Conservation (phyloP, 345 rosid genomes). For the Aquilaria sinensis region DNA sequence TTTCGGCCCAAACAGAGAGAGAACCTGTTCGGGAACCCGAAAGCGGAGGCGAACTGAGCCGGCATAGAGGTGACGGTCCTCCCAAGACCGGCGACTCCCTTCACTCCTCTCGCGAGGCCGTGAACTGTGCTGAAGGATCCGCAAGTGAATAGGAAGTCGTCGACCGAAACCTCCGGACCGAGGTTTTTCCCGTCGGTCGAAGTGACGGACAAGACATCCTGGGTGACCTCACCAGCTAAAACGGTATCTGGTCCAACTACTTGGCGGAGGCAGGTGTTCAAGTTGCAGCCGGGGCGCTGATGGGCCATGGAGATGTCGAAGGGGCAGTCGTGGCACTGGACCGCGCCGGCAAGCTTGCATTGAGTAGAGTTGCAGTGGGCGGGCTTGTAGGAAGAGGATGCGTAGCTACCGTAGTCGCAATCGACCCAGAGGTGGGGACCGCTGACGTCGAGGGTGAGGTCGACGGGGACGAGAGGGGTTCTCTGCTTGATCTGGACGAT, state of each 20-base stretch:
- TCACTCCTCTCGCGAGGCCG: slow-evolving; percentile 26
- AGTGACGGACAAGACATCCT: slow-evolving; percentile 29
- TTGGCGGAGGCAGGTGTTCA: slow-evolving; percentile 41
- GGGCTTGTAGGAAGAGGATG: slow-evolving; percentile 34
- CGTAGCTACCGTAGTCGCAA: slow-evolving; percentile 29
- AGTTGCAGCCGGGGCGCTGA: slow-evolving; percentile 42
- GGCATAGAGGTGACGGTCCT: slow-evolving; percentile 24
- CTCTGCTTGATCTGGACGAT: slow-evolving; percentile 43
- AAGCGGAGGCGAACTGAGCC: slow-evolving; percentile 23
- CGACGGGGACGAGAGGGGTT: slow-evolving; percentile 43
- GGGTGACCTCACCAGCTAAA: slow-evolving; percentile 24
- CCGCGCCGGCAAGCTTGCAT: slow-evolving; percentile 27
- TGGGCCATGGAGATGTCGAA: not conserved
- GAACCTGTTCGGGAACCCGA: slow-evolving; percentile 23
- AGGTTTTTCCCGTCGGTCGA: slow-evolving; percentile 46
- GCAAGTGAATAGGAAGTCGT: slow-evolving; percentile 28
- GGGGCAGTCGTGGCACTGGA: slow-evolving; percentile 16
- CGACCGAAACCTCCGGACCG: slow-evolving; percentile 25
- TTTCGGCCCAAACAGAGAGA: slow-evolving; percentile 29
- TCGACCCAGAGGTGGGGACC: slow-evolving; percentile 60
- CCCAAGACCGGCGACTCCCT: slow-evolving; percentile 38
- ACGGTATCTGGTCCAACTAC: not conserved
- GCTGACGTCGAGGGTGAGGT: slow-evolving; percentile 50
- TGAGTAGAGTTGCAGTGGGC: slow-evolving; percentile 28
- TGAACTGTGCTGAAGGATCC: slow-evolving; percentile 12